A percentile compares a stretch with the other conserved stretches of the same genome.
These are phyloP conservation scores for Podosphaera fusca DNA, from an alignment of 2,329 filamentous ascomycete species.

Conservation along the genomic window DNA sequence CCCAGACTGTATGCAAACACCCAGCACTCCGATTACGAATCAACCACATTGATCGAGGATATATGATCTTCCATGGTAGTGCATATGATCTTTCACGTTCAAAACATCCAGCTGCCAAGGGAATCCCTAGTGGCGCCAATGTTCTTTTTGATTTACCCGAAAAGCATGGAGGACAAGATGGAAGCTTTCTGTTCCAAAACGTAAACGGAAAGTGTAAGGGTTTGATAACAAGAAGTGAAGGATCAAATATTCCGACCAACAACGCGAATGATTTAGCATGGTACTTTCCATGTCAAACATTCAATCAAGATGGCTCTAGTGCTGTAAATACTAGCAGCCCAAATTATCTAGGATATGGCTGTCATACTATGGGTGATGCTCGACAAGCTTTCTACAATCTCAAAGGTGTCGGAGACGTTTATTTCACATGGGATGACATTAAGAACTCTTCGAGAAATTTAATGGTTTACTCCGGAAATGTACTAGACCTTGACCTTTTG, in stretches of 20 bases:
- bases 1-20: slow-evolving; percentile 56
- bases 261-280: slow-evolving; percentile 55
- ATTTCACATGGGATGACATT: slow-evolving; percentile 88
- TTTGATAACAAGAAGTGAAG: slow-evolving; percentile 47
- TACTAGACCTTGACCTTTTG: slow-evolving; percentile 72
- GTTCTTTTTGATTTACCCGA: slow-evolving; percentile 69
- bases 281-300: slow-evolving; percentile 87
- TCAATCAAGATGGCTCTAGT: slow-evolving; percentile 81
- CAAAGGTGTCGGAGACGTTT: slow-evolving; percentile 57
- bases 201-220: slow-evolving; percentile 94
- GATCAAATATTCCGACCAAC: slow-evolving; percentile 63
- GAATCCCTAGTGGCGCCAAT: slow-evolving; percentile 52
- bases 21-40: slow-evolving; percentile 49
- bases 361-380: slow-evolving; percentile 52
- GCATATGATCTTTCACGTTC: slow-evolving; percentile 68
- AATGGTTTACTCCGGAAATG: slow-evolving; percentile 81
- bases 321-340: slow-evolving; percentile 49
- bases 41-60: slow-evolving; percentile 60
- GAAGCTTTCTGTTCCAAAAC: slow-evolving; percentile 93
- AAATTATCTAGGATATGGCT: slow-evolving; percentile 68
- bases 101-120: slow-evolving; percentile 55
- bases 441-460: slow-evolving; percentile 75
- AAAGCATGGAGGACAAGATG: slow-evolving; percentile 71
- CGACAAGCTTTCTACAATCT: slow-evolving; percentile 60
- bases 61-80: slow-evolving; percentile 89